Evolutionary conservation across 345 rosid genomes (phyloP), one percentile per base, ranked within the genome.

Genomic region (Mallotus nudiflorus): DNA sequence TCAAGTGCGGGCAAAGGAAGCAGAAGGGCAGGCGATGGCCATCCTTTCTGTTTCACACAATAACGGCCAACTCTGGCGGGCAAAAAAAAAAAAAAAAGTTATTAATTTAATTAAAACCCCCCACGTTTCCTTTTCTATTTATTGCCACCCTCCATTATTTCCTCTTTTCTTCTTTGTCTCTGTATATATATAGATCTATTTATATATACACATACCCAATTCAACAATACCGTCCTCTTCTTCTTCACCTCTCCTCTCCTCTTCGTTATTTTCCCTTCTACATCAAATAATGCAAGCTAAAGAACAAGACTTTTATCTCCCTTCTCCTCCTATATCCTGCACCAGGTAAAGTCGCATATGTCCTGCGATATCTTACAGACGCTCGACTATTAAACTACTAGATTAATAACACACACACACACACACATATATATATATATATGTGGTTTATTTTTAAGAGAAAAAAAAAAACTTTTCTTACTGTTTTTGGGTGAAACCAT

Each of bases 251-350:
- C 49, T 64, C n/a, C 18, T 42, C 31, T 19, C 2, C 49, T 51
- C 46, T 27, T 15, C 42, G 18, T 10, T 28, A 35, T 35, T 25
- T 7, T 59, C 44, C 1, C 44, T 16, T 19, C 13, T 31, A 33
- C 64, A 35, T 18, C 60, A 19, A 28, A 4, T 22, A 60, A 71
- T 76, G 82, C 76, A 67, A 55, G 40, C 65, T 6, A 62, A 68
- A 69, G 75, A 58, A 18, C 51, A 9, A 24, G 39, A 57, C 22
- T 61, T 52, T 27, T 18, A 12, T 59, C 22, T 20, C 16, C 22
- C 66, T 40, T 50, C 76, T 67, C 51, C 73, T 16, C 42, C 61
- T 3, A 5, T 48, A 31, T 19, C 70, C 35, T 10, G 62, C 24
- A 12, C 44, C 52, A 68, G 67, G 71, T 75, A 59, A 22, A 13